Evolutionary conservation across 2,329 filamentous ascomycete species (phyloP).

Genomic region (Microcera coccophila): DNA sequence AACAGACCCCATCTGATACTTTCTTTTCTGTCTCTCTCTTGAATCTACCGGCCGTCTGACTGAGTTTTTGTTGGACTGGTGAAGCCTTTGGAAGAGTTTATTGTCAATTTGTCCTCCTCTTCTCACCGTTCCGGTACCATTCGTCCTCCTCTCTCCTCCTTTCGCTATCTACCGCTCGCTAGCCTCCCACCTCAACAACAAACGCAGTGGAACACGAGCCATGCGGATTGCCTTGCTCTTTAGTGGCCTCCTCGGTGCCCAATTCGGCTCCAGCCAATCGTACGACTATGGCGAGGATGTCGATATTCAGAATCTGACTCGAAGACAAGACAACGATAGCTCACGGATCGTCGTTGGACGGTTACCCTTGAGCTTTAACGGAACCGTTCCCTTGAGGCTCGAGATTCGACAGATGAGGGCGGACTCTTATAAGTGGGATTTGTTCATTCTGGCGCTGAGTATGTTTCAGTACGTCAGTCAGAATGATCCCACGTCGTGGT

Average conservation of each 20-base stretch:
- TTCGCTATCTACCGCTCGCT: neutral
- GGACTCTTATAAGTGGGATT: slow-evolving; percentile 65
- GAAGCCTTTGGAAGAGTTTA: neutral
- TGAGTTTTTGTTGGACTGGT: neutral
- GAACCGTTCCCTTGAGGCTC: slow-evolving; percentile 47
- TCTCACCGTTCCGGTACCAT: neutral
- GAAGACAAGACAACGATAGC: slow-evolving; percentile 35
- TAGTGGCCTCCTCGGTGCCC: slow-evolving; percentile 8
- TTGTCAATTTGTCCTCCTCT: neutral
- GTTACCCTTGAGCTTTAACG: slow-evolving; percentile 38
- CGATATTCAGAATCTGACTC: slow-evolving; percentile 38
- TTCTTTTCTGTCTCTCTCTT: neutral
- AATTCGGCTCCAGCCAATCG: slow-evolving; percentile 17
- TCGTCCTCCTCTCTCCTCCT: neutral
- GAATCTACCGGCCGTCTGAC: neutral
- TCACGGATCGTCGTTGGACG: slow-evolving; percentile 41
- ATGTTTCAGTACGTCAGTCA: slow-evolving; percentile 68
- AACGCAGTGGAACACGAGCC: neutral
- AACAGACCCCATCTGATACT: neutral
- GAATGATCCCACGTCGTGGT: slow-evolving; percentile 64
- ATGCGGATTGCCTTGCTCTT: slow-evolving; percentile 15
- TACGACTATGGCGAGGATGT: slow-evolving; percentile 53
- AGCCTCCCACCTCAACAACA: neutral
- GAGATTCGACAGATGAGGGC: slow-evolving; percentile 66
- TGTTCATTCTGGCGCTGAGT: slow-evolving; percentile 71